phyloP scores from a whole-genome alignment of 176 grass and related monocot species.

The Zea luxurians region DNA sequence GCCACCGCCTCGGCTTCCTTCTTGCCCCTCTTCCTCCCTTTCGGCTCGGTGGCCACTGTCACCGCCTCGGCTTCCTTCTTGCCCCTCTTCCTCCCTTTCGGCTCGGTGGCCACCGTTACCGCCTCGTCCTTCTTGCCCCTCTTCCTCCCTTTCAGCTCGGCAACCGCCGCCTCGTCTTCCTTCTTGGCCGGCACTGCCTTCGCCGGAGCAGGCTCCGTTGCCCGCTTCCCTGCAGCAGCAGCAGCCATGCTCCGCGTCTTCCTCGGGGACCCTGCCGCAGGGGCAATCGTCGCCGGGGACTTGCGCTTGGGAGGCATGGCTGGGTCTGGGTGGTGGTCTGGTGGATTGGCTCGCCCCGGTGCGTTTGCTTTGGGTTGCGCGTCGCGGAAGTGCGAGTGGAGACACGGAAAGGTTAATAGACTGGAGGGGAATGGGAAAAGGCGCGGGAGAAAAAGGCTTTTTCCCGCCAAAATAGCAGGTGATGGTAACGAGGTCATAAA shows the following conservation, averaged over 20 bases:
- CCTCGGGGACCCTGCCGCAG: conserved; percentile 32
- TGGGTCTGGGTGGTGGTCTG: too few relatives aligned
- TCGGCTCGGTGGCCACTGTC: neutral
- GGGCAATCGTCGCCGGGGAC: conserved; percentile 9
- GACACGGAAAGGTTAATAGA: neutral
- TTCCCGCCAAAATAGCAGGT: too few relatives aligned
- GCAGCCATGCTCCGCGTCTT: conserved; percentile 43
- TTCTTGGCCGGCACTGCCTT: conserved; percentile 9
- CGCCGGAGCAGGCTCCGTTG: conserved; percentile 3
- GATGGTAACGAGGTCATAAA: too few relatives aligned
- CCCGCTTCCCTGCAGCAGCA: conserved; percentile 31
- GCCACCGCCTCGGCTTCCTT: neutral
- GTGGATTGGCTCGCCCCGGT: neutral
- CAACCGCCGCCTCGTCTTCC: neutral
- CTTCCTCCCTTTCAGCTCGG: conserved; percentile 35
- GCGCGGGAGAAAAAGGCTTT: neutral
- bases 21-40: conserved; percentile 6
- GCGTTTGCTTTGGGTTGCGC: neutral
- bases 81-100: conserved; percentile 32
- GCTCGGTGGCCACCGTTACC: neutral
- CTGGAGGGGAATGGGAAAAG: neutral
- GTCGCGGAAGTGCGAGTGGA: neutral
- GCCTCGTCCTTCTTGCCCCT: conserved; percentile 24
- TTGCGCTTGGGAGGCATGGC: conserved; percentile 54
- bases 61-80: conserved; percentile 17